Evolutionary conservation across 2,329 filamentous ascomycete species (phyloP), one percentile per base, ranked within the genome.

Genomic region (Trichoderma atrobrunneum): DNA sequence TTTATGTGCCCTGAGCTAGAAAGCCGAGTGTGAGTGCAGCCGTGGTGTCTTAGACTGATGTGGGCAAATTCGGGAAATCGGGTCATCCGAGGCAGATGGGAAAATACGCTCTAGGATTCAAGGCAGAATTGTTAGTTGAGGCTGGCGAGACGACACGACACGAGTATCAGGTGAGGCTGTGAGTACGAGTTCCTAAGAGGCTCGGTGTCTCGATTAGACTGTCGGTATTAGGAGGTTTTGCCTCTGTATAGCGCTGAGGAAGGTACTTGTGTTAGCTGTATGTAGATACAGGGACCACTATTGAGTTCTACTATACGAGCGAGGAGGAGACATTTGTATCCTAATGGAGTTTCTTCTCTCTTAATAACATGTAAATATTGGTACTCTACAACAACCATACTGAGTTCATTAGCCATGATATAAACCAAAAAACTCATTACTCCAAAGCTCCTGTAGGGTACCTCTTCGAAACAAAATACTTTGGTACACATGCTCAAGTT

Each of bases 141-240:
- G 34, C 64, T 11, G 32, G n/a, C n/a, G n/a, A n/a, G n/a, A n/a
- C n/a, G n/a, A n/a, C 64, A 32, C 7, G 3, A 16, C 6, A 18
- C 16, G 28, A 54, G 28, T 32, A 65, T 36, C 28, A 56, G 62
- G 39, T 11, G 43, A 54, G 18, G 12, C 12, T 36, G n/a, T 18
- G 28, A 24, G 24, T 24, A 16, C n/a, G n/a, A n/a, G n/a, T n/a
- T n/a, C 5, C 24, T 7, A 18, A 43, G 36, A 28, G 36, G 54
- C 36, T 69, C 65, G 65, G 56, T 69, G 65, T 60, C 65, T 61
- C 18, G n/a, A 69, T 60, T 59, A 30, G 28, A 21, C 14, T 61
- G 32, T 69, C 65, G 65, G 65, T 69, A 36, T 36, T 36, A 14
- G 21, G 21, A 14, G 14, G 18, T 39, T 28, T 26, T 36, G 43